Evolutionary conservation across 805 yeast genomes (phyloP), one percentile per base, ranked within the genome.

Genomic region (Saccharomycopsis olivae): DNA sequence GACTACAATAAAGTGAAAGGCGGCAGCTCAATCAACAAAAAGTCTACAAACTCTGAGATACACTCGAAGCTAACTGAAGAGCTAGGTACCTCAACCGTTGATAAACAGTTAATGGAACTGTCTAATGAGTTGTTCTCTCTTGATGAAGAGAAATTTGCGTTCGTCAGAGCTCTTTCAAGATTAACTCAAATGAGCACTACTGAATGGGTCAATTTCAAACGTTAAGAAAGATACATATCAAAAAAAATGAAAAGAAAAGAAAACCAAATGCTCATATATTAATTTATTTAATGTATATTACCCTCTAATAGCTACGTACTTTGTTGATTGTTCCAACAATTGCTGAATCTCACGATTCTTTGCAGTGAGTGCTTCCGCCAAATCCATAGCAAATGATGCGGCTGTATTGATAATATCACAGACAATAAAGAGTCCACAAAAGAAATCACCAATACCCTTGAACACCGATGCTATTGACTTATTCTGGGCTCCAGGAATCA

Each of bases 141-240:
- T 30, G 97, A 87, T 59, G 98, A 89, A 59, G 98, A 89, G 61
- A 73, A 80, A 57, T 92, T 89, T 64, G 98, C 98, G 16, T 89
- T 89, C 66, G 95, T 96, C 0, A 72, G 98, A 55, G 96, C 97
- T 0, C 65, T 89, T 43, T 79, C 92, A 51, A 75, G 98, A 56
- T 66, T 92, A 49, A 72, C 88, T 32, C 97, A 89, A 51, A 89
- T 89, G 96, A 79, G 94, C 49, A 81, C 95, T 4, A 78, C 78
- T 19, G 94, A 82, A 38, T 89, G 98, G 98, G 78, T 85, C n/a
- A n/a, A n/a, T n/a, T n/a, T n/a, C n/a, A n/a, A n/a, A n/a, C n/a
- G n/a, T n/a, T n/a, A n/a, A n/a, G n/a, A n/a, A n/a, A n/a, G n/a
- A n/a, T n/a, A n/a, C n/a, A n/a, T n/a, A n/a, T 8, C 27, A 23